Percentiles rank a stretch among this genome's conserved stretches.
Conservation (phyloP, 495 filamentous ascomycete species). For the Chlorociboria aeruginascens region DNA sequence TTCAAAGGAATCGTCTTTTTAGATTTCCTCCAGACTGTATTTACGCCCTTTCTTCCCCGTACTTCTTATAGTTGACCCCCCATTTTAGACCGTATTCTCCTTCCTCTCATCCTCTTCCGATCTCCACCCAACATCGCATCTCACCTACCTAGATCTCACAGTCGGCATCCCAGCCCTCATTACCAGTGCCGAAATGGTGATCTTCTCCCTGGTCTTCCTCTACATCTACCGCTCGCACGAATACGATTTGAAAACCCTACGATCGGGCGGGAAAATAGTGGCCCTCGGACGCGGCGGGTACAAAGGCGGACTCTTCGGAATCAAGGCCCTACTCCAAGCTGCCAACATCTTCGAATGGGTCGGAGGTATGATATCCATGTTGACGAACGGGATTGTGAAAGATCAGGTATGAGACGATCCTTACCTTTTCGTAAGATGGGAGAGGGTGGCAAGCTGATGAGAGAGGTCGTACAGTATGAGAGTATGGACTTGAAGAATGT, state of each 20-base stretch:
- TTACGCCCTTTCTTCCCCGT: background rate
- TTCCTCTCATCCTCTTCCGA: background rate
- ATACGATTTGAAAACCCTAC: conserved; percentile 36
- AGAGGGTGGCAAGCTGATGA: no score
- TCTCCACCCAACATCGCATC: background rate
- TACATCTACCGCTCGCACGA: conserved; percentile 21
- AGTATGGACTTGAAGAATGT: no score
- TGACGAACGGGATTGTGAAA: no score
- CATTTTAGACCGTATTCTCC: background rate
- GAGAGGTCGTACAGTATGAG: no score
- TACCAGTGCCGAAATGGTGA: background rate
- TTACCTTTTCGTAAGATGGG: no score
- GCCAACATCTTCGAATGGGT: background rate
- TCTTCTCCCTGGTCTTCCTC: background rate
- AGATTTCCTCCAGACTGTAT: background rate
- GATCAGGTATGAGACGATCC: no score
- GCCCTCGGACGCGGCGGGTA: background rate
- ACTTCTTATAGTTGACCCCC: background rate
- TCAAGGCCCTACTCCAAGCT: background rate
- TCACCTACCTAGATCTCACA: background rate
- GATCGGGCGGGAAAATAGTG: background rate
- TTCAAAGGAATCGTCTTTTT: background rate
- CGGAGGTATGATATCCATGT: background rate
- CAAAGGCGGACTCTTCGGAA: background rate
- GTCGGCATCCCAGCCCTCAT: background rate